A percentile compares a stretch with the other conserved stretches of the same genome.
These are phyloP conservation scores for Pholiota molesta DNA, from an alignment of 768 basidiomycete genomes.

Conservation along the genomic window DNA sequence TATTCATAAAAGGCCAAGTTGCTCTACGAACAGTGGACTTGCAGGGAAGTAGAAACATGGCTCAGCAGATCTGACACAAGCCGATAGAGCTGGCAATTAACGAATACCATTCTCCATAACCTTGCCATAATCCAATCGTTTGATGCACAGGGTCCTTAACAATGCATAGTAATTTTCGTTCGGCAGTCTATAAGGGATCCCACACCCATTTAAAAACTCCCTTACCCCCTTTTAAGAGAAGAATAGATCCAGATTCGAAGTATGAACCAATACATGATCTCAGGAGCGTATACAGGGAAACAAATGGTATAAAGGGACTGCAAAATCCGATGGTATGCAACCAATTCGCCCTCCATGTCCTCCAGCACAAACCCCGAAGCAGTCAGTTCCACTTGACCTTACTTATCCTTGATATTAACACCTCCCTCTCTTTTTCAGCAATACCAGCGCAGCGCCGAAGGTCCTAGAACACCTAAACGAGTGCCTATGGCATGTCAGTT, in stretches of 20 bases:
- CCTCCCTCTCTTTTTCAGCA: conserved; percentile 2
- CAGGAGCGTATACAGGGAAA: not conserved
- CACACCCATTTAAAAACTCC: conserved; percentile 17
- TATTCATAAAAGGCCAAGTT: not conserved
- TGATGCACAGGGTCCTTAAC: not conserved
- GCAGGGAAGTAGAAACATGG: not conserved
- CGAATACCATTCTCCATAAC: conserved; percentile 3
- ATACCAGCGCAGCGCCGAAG: conserved; percentile 18
- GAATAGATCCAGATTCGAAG: not conserved
- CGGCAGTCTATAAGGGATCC: conserved; percentile 9
- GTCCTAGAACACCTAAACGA: conserved; percentile 39
- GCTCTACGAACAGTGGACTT: not conserved
- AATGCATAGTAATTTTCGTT: conserved; percentile 5
- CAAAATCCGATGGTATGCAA: conserved; percentile 2
- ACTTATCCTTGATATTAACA: not conserved
- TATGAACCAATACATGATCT: conserved; percentile 8
- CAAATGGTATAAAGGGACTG: conserved; percentile 9
- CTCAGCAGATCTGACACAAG: not conserved
- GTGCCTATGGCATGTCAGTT: conserved; percentile 78
- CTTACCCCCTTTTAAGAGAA: not conserved
- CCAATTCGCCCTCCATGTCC: conserved; percentile 13
- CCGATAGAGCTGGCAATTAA: not conserved
- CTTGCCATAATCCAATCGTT: not conserved
- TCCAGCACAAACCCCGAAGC: conserved; percentile 15
- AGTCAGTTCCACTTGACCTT: not conserved